phyloP scores from a whole-genome alignment of 768 basidiomycete genomes.

The Wakefieldia striispora region DNA sequence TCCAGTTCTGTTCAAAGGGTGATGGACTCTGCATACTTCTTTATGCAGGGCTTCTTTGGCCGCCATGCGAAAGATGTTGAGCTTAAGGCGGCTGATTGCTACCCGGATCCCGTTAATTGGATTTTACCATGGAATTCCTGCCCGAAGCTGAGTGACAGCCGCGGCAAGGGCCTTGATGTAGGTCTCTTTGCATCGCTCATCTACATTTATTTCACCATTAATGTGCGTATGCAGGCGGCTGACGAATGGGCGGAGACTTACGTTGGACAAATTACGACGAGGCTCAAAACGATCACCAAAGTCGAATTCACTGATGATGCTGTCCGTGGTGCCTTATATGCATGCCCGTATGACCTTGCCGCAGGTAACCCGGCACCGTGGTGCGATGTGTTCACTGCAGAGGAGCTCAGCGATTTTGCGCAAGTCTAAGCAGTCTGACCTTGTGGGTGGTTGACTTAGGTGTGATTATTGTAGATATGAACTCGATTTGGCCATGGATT shows the following conservation, averaged over 20 bases:
- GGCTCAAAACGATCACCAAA: constrained; percentile 31
- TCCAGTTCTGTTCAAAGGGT: constrained; percentile 18
- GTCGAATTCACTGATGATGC: constrained; percentile 31
- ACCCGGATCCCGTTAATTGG: constrained; percentile 33
- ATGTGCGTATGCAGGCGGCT: constrained; percentile 1
- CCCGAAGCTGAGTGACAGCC: constrained; percentile 7
- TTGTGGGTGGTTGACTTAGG: neutral
- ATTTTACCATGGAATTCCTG: constrained; percentile 38
- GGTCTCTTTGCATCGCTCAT: neutral
- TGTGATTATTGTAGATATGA: constrained; percentile 27
- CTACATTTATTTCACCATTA: neutral
- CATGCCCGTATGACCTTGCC: constrained; percentile 38
- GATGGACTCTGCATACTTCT: constrained; percentile 39
- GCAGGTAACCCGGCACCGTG: constrained; percentile 34
- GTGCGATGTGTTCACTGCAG: constrained; percentile 33
- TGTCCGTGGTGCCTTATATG: constrained; percentile 38
- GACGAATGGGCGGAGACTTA: constrained; percentile 33
- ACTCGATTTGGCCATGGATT: constrained; percentile 35
- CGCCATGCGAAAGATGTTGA: constrained; percentile 21
- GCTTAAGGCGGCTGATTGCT: constrained; percentile 30
- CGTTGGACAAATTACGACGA: constrained; percentile 34
- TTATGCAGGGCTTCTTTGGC: constrained; percentile 37
- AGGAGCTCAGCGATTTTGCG: constrained; percentile 36
- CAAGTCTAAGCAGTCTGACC: constrained; percentile 14
- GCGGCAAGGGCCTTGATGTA: neutral